Evolutionary conservation across 306 rosid species (phyloP), one percentile per base, ranked within the genome.

Genomic region (Leucaena leucocephala): DNA sequence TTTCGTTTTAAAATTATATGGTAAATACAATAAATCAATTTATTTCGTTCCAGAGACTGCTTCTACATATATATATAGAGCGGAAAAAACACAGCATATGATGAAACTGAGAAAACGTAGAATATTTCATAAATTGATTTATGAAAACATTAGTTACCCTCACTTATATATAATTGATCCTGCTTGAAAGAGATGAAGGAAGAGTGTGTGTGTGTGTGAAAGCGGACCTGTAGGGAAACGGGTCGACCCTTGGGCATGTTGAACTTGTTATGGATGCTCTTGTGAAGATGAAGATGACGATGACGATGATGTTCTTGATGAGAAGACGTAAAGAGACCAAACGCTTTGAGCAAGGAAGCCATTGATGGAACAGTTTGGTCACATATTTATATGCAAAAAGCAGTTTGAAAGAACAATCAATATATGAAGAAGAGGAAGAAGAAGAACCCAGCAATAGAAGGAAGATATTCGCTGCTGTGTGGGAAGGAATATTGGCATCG

Each of bases 181-280:
- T 13, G 11, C 63, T 8, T 19, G 4, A 12, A 61, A 27, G 38
- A 61, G 38, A 1, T 2, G 16, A 1, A 6, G 8, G 59, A 15
- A 8, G n/a, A 50, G 8, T 27, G 3, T 62, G 39, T 34, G 27
- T 27, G 27, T 27, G 27, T 27, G 27, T 27, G 27, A 27, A 61
- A 80, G 77, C 76, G 52, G 81, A 92, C 98, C 98, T 94, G 94
- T 74, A 94, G 84, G 14, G 98, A 89, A 79, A 92, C 86, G 1
- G 97, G 97, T 45, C 89, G 90, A 82, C 91, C 86, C 90, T 86
- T 91, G 0, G 97, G 86, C 97, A 94, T 94, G 69, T 84, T 90
- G 82, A 76, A 67, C 82, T 84, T 83, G 79, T 78, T 71, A 76
- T 34, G 77, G 83, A 65, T 9, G 80, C 17, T 78, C 54, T 73